phyloP scores from a whole-genome alignment of 257 asterid species.

The Ophiorrhiza pumila region DNA sequence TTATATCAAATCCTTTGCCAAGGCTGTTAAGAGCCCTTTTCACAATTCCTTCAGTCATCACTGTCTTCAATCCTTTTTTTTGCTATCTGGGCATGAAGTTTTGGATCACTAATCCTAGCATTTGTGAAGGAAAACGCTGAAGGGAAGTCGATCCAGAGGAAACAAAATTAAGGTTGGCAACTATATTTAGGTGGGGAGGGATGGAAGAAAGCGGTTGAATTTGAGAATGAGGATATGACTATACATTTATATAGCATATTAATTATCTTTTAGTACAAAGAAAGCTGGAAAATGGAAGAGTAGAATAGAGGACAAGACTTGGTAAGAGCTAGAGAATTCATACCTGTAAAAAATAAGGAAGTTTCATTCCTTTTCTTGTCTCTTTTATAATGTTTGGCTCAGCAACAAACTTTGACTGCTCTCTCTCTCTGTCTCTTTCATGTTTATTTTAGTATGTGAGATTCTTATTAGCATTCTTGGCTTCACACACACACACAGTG shows the following conservation, averaged over 20 bases:
- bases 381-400: neutral
- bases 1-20: slow-evolving; percentile 80
- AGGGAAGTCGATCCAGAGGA: neutral
- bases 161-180: neutral
- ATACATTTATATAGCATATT: neutral
- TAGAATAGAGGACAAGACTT: slow-evolving; percentile 17
- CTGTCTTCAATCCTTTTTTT: neutral
- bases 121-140: no score
- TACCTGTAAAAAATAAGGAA: slow-evolving; percentile 9
- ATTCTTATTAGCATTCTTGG: neutral
- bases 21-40: slow-evolving; percentile 61
- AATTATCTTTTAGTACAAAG: neutral
- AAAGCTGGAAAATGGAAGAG: slow-evolving; percentile 8
- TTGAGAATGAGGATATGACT: neutral
- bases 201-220: neutral
- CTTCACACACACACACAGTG: slow-evolving; percentile 11
- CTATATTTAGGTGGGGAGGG: neutral
- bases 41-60: slow-evolving; percentile 37
- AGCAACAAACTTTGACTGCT: slow-evolving; percentile 26
- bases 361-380: slow-evolving; percentile 24
- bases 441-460: neutral
- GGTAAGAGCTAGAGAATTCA: neutral
- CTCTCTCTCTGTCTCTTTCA: neutral
- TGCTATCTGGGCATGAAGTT: neutral
- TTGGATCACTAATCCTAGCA: neutral